Evolutionary conservation across 1,284 basidiomycete species (phyloP), one percentile per base, ranked within the genome.

Genomic region (Termitomyces sp.): DNA sequence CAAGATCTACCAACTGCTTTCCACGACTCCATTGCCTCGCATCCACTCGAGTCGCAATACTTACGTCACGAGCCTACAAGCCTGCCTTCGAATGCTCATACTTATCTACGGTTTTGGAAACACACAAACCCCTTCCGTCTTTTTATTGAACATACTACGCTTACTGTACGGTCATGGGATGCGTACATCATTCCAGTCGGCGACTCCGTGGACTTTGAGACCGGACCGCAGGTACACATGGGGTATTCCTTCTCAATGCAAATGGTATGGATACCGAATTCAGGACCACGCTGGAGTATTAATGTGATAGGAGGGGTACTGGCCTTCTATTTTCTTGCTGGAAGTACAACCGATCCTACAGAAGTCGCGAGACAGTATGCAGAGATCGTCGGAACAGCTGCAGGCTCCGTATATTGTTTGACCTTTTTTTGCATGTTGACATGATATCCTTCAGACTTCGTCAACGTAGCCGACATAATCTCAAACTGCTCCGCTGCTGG

Each of bases 81-180:
- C 50, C 65, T 85, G 1, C 80, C 82, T 0, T 50, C 63, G 6
- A 69, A 78, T 35, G 80, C 88, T 39, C 88, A 91, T 67, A 77
- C 91, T 51, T 91, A 90, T 60, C n/a, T n/a, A n/a, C n/a, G 89
- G 89, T 2, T 75, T 91, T 4, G 88, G 88, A 18, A 91, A 64
- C 82, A 86, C 65, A 82, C 84, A 6, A 79, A 86, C 52, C 63
- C 77, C 0, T 87, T 87, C 75, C 77, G 79, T 21, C 76, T 88
- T 14, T 72, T 83, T 26, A 76, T 78, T 0, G 67, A 77, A 56
- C 82, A 85, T 62, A 80, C 77, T 35, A 84, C 83, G 2, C 76
- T 83, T 30, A 86, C 86, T 1, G 60, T 87, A 26, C 88, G 84
- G 82, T 80, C 79, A 28, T 77, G 86, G 50, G 85, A 88, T 63